These are phyloP conservation scores for Alternaria sp. DNA, from an alignment of 2,329 filamentous ascomycete genomes.

Conservation along the genomic window DNA sequence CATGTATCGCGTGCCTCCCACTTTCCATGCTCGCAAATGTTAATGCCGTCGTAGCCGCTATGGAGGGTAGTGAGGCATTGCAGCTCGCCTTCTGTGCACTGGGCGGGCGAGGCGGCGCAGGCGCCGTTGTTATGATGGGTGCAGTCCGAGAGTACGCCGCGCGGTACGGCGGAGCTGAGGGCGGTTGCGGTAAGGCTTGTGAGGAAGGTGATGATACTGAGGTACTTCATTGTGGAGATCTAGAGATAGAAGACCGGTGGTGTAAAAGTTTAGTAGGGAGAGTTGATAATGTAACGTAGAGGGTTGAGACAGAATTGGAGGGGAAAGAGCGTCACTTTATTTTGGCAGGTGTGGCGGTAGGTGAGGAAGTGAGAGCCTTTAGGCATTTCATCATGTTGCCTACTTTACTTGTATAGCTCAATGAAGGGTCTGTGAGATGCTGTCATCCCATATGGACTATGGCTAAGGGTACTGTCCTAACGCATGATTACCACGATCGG, in stretches of 20 bases:
- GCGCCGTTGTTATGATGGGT: not conserved
- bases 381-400: not conserved
- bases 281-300: no score
- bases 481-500: rapidly evolving
- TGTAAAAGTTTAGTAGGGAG: not conserved
- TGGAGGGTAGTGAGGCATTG: not conserved
- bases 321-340: not conserved
- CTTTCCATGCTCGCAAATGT: not conserved
- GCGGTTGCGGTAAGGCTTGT: not conserved
- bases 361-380: not conserved
- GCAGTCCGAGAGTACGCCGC: not conserved
- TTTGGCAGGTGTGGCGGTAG: not conserved
- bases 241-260: not conserved
- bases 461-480: rapidly evolving
- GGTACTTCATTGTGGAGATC: not conserved
- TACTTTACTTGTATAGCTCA: not conserved
- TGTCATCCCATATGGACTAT: rapidly evolving
- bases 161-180: not conserved
- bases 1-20: not conserved
- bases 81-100: not conserved
- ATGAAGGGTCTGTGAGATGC: not conserved
- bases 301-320: no score
- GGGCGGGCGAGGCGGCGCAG: not conserved
- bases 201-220: not conserved
- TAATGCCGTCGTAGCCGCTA: not conserved